phyloP scores from a whole-genome alignment of 139 green algal species.

The Tetraselmis chui region DNA sequence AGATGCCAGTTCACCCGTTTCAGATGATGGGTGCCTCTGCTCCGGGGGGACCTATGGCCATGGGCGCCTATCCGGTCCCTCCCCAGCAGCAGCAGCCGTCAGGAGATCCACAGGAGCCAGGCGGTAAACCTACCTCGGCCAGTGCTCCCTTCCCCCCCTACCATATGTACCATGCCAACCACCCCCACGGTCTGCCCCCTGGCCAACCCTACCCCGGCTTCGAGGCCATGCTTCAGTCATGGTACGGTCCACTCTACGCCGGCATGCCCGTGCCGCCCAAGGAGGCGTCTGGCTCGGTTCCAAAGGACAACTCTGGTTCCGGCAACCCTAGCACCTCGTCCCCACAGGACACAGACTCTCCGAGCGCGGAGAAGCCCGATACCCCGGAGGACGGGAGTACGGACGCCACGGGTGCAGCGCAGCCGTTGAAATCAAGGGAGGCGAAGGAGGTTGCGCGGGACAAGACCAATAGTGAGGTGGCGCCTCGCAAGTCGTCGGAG shows the following conservation, averaged over 20 bases:
- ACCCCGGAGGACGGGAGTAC: neutral
- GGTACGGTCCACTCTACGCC: neutral
- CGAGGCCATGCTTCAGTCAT: neutral
- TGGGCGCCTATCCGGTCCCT: neutral
- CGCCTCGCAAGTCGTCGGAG: no score
- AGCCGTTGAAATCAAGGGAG: no score
- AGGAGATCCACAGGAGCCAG: neutral
- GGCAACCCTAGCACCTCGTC: neutral
- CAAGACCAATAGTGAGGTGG: no score
- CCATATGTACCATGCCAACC: neutral
- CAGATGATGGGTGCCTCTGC: neutral
- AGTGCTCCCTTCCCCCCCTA: neutral
- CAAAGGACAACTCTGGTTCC: neutral
- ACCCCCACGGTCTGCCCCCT: neutral
- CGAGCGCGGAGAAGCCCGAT: neutral
- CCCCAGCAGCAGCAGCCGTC: neutral
- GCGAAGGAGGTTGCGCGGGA: no score
- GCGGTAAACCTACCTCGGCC: neutral
- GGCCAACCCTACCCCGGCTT: neutral
- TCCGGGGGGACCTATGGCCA: neutral
- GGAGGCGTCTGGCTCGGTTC: neutral
- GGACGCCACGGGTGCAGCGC: neutral
- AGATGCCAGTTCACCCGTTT: neutral
- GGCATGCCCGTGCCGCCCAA: neutral
- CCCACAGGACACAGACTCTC: neutral